Evolutionary conservation across 176 grass and related monocot genomes (phyloP).

Genomic region (Leersia perrieri): DNA sequence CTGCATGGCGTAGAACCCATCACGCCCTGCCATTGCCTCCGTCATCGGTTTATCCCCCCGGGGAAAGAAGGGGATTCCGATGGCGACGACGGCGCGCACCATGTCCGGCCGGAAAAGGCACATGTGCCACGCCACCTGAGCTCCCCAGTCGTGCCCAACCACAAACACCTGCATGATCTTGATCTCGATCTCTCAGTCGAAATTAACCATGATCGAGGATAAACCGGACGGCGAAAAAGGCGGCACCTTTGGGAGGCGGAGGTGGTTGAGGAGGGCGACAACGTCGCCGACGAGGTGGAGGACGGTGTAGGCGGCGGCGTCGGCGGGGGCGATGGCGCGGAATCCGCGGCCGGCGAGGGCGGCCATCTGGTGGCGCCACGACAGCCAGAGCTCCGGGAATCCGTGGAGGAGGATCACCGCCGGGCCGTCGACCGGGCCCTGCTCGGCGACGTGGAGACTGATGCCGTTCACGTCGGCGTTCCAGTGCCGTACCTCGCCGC

Average conservation of each 20-base stretch:
- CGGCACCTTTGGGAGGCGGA: slow-evolving; percentile 43
- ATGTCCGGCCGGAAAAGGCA: slow-evolving; percentile 65
- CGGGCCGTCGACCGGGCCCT: slow-evolving; percentile 21
- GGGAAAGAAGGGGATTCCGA: slow-evolving; percentile 45
- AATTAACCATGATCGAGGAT: no score
- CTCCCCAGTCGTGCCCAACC: slow-evolving; percentile 61
- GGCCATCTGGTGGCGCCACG: slow-evolving; percentile 63
- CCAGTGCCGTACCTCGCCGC: slow-evolving; percentile 49
- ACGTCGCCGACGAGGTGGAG: slow-evolving; percentile 58
- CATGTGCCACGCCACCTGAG: slow-evolving; percentile 50
- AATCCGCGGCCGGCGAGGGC: slow-evolving; percentile 44
- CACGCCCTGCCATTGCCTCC: slow-evolving; percentile 18
- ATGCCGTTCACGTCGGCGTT: slow-evolving; percentile 44
- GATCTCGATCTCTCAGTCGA: no score
- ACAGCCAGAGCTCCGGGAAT: slow-evolving; percentile 75
- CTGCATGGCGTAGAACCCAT: slow-evolving; percentile 61
- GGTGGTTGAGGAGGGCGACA: slow-evolving; percentile 44
- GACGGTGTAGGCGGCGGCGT: slow-evolving; percentile 38
- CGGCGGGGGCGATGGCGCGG: slow-evolving; percentile 33
- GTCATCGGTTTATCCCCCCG: neutral
- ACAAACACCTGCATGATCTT: slow-evolving; percentile 71
- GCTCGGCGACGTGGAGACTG: slow-evolving; percentile 58
- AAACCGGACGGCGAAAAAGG: neutral
- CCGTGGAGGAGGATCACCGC: slow-evolving; percentile 61
- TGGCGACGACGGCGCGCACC: slow-evolving; percentile 41